Evolutionary conservation across 305 asterid genomes (phyloP), one percentile per base, ranked within the genome.

Genomic region (Fraxinus dipetala): DNA sequence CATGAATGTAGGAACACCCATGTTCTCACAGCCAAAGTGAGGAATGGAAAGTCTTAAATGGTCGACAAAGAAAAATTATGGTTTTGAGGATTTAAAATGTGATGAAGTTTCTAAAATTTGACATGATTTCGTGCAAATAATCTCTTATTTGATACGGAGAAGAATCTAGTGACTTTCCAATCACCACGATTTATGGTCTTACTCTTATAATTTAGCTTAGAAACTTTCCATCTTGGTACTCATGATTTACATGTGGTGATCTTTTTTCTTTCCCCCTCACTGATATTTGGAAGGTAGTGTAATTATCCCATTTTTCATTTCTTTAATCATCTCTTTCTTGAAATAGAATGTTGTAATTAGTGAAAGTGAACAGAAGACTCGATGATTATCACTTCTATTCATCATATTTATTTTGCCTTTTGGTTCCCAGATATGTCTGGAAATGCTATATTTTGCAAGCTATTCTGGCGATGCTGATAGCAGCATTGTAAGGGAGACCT

Each of bases 381-480:
- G 0, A 54, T n/a, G 9, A 54, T 54, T n/a, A n/a, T 54, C 59
- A 51, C 14, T n/a, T 63, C 31, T 16, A 28, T 8, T 18, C 14
- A 22, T 38, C 34, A 51, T 56, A 45, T 59, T 35, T 26, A 45
- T 77, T 65, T 75, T 72, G 22, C 79, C 28, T 77, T 75, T 84
- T 79, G 77, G 28, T 80, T 78, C 84, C 59, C 90, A 96, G 98
- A 87, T 91, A 79, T 94, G 99, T 87, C 83, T 96, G 88, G 95
- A 94, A 90, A 96, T 96, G 98, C 90, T 94, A 69, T 94, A 94
- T 87, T 96, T 96, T 76, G 98, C 98, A 67, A 93, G 96, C 89
- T 96, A 91, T 89, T 93, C 98, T 79, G 95, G 97, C 84, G 99
- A 96, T 84, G 92, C 97, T 80, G 97, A 94, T 85, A 94, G 95